These are phyloP conservation scores for Emergomyces pasteurianus DNA, from an alignment of 2,329 filamentous ascomycete genomes.

Conservation along the genomic window DNA sequence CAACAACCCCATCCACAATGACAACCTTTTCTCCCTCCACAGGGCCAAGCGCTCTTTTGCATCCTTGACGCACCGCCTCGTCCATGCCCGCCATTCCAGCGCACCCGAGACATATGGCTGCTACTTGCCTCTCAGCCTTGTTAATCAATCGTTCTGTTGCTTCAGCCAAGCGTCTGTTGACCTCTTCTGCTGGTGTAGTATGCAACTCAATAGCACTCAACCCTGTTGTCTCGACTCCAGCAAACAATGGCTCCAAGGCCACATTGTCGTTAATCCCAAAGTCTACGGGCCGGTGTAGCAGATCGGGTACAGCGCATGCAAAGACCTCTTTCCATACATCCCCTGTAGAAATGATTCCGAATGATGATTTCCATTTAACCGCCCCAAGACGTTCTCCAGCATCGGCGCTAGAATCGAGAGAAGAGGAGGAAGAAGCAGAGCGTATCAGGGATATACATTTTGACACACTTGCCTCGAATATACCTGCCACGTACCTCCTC, in stretches of 20 bases:
- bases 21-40: conserved; percentile 46
- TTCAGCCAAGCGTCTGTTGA: conserved; percentile 53
- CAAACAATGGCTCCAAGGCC: conserved; percentile 44
- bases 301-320: conserved; percentile 48
- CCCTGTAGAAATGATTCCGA: conserved; percentile 84
- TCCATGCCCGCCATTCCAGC: conserved; percentile 86
- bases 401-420: background rate
- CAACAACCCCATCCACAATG: conserved; percentile 59
- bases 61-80: conserved; percentile 58
- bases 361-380: conserved; percentile 37
- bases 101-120: conserved; percentile 71
- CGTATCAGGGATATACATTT: background rate
- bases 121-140: conserved; percentile 38
- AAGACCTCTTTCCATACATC: conserved; percentile 70
- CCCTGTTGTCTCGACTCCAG: conserved; percentile 71
- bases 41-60: conserved; percentile 51
- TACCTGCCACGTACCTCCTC: conserved; percentile 58
- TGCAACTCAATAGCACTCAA: conserved; percentile 72
- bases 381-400: conserved; percentile 16
- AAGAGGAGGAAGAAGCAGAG: background rate
- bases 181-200: conserved; percentile 49
- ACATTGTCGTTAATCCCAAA: conserved; percentile 17
- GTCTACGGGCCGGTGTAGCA: conserved; percentile 43
- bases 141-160: conserved; percentile 57
- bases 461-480: conserved; percentile 74